These are phyloP conservation scores for Dipodascopsis tothii DNA, from an alignment of 805 yeast genomes.

Conservation along the genomic window DNA sequence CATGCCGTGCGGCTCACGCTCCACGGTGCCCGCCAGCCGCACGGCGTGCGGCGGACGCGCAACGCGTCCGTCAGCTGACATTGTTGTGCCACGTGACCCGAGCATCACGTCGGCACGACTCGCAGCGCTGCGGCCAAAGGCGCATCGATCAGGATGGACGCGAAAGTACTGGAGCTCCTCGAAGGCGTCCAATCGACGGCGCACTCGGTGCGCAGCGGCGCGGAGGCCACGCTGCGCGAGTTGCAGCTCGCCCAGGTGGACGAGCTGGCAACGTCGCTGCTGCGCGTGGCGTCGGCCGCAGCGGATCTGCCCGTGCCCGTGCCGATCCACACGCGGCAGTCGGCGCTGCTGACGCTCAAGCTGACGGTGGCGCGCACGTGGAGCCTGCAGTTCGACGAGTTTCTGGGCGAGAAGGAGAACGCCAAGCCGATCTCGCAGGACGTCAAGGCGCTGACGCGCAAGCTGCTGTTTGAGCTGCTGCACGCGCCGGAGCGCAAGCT, in stretches of 20 bases:
- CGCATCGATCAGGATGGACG: slow-evolving; percentile 10
- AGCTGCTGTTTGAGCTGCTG: slow-evolving; percentile 8
- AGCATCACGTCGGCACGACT: too few relatives aligned
- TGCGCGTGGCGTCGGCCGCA: slow-evolving; percentile 5
- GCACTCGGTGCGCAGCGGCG: slow-evolving; percentile 9
- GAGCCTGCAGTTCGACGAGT: slow-evolving; percentile 22
- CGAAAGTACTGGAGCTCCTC: slow-evolving; percentile 12
- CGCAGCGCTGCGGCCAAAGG: too few relatives aligned
- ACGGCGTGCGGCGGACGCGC: too few relatives aligned
- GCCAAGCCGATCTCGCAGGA: slow-evolving; percentile 7
- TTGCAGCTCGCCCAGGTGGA: slow-evolving; percentile 7
- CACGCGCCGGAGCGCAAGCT: slow-evolving; percentile 46
- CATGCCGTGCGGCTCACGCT: too few relatives aligned
- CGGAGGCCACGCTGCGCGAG: slow-evolving; percentile 8
- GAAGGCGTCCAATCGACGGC: slow-evolving; percentile 15
- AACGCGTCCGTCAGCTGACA: too few relatives aligned
- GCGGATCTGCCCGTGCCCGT: slow-evolving; percentile 2
- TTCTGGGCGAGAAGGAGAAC: slow-evolving; percentile 1
- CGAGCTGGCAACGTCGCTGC: slow-evolving; percentile 7
- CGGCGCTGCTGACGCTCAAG: slow-evolving; percentile 13
- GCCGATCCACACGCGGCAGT: slow-evolving; percentile 6
- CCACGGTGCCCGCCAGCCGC: too few relatives aligned
- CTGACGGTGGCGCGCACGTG: slow-evolving; percentile 15
- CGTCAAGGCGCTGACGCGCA: slow-evolving; percentile 8
- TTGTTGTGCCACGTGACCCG: too few relatives aligned